Conservation (phyloP, 129 eudicot genomes). For the Chrysanthemum lavandulifolium region DNA sequence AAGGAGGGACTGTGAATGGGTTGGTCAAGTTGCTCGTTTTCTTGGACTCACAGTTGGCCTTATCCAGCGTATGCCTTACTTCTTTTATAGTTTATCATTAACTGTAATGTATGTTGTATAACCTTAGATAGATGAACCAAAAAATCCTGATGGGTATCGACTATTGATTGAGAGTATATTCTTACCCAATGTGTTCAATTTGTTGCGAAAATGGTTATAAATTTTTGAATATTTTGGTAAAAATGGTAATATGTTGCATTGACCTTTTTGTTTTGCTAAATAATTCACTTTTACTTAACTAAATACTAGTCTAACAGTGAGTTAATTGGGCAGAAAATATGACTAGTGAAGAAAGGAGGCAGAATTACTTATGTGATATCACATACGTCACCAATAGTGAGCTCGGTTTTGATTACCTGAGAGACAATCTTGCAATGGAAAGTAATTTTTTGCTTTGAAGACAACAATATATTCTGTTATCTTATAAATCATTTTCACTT, state of each 20-base stretch:
- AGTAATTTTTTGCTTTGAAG: constrained; percentile 52
- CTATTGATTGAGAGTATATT: not conserved
- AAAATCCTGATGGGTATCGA: constrained; percentile 4
- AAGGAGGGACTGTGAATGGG: constrained; percentile 99
- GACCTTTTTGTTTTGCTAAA: too few relatives aligned
- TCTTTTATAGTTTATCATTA: not conserved
- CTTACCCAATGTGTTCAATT: not conserved
- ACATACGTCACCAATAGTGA: constrained; percentile 99
- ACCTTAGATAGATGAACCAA: not conserved
- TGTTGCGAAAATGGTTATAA: not conserved
- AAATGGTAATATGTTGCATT: too few relatives aligned
- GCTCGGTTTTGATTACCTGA: constrained; percentile 98
- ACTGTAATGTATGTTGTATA: constrained; percentile 5
- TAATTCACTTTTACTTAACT: not conserved
- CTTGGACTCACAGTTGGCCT: constrained; percentile 98
- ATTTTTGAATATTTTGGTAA: too few relatives aligned
- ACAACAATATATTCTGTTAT: not conserved
- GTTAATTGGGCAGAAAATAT: constrained; percentile 72
- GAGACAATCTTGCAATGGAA: constrained; percentile 99
- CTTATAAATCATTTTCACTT: constrained; percentile 3
- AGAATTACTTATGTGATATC: constrained; percentile 93
- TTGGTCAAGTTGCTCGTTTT: constrained; percentile 99
- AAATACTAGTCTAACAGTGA: constrained; percentile 16
- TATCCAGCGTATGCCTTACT: constrained; percentile 76
- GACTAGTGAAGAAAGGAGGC: constrained; percentile 98